phyloP scores from a whole-genome alignment of 1,139 yeast species.

The Waltiozyma solani region DNA sequence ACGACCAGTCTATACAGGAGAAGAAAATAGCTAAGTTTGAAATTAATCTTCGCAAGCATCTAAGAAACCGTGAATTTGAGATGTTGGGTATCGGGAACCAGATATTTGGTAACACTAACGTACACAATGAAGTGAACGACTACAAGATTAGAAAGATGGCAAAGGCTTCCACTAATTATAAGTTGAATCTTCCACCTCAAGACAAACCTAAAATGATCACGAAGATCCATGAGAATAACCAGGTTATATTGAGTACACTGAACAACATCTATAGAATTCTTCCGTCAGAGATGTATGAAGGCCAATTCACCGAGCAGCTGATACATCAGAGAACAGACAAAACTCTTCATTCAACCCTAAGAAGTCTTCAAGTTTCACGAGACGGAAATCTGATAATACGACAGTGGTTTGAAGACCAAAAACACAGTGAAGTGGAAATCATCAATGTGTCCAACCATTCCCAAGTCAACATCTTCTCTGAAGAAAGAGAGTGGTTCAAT shows the following conservation, averaged over 20 bases:
- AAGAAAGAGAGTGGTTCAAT: neutral
- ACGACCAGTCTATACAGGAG: no score
- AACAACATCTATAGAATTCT: neutral
- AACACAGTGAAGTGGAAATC: neutral
- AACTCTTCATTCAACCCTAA: neutral
- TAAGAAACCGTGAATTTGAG: neutral
- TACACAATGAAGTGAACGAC: neutral
- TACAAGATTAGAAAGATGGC: neutral
- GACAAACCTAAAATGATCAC: neutral
- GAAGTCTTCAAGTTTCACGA: neutral
- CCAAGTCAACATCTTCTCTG: neutral
- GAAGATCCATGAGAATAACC: neutral
- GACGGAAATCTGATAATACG: neutral
- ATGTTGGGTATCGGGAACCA: neutral
- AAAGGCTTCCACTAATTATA: neutral
- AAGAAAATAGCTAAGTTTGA: neutral
- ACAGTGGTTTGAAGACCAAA: neutral
- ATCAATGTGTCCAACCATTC: neutral
- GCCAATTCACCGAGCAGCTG: neutral
- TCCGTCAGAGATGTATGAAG: no score
- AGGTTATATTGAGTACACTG: neutral
- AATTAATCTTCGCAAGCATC: no score
- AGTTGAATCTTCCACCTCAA: neutral
- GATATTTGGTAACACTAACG: neutral
- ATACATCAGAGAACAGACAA: neutral